Evolutionary conservation across 352 stramenopile species (phyloP).

Genomic region (Pythium dissotocum): DNA sequence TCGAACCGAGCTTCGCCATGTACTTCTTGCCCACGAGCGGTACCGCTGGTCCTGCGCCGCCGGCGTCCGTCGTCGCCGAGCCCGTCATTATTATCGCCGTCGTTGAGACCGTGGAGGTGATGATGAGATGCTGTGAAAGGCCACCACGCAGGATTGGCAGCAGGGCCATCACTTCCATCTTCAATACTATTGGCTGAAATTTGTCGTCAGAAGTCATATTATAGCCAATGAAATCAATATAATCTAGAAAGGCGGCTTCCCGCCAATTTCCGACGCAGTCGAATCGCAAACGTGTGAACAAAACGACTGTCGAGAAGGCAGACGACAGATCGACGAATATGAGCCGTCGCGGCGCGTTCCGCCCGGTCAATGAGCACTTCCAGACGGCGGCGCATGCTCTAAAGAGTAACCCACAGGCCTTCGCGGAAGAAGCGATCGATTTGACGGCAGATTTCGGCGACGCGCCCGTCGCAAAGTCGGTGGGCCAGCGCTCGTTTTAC

Average conservation of each 20-base stretch:
- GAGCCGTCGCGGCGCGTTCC: slow-evolving; percentile 33
- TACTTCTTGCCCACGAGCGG: slow-evolving; percentile 87
- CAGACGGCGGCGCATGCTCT: slow-evolving; percentile 31
- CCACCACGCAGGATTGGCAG: neutral
- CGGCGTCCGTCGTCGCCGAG: slow-evolving; percentile 3
- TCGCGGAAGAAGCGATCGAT: slow-evolving; percentile 26
- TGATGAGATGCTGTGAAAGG: slow-evolving; percentile 13
- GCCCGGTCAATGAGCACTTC: slow-evolving; percentile 63
- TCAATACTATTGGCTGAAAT: neutral
- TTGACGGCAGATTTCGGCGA: slow-evolving; percentile 52
- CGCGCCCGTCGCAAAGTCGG: slow-evolving; percentile 6
- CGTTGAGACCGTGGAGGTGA: no score
- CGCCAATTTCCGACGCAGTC: slow-evolving; percentile 4
- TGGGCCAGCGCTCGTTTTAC: slow-evolving; percentile 41
- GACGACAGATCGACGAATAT: slow-evolving; percentile 2
- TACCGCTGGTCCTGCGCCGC: slow-evolving; percentile 30
- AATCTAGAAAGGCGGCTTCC: slow-evolving; percentile 1
- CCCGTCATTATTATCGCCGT: slow-evolving; percentile 3
- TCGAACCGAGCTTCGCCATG: slow-evolving; percentile 69
- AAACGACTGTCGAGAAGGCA: neutral
- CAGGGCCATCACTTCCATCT: slow-evolving; percentile 25
- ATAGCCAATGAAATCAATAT: neutral
- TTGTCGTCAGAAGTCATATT: neutral
- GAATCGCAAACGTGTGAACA: neutral
- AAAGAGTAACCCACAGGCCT: slow-evolving; percentile 1